phyloP scores from a whole-genome alignment of 805 yeast genomes.

The Candida xiaguanensis region DNA sequence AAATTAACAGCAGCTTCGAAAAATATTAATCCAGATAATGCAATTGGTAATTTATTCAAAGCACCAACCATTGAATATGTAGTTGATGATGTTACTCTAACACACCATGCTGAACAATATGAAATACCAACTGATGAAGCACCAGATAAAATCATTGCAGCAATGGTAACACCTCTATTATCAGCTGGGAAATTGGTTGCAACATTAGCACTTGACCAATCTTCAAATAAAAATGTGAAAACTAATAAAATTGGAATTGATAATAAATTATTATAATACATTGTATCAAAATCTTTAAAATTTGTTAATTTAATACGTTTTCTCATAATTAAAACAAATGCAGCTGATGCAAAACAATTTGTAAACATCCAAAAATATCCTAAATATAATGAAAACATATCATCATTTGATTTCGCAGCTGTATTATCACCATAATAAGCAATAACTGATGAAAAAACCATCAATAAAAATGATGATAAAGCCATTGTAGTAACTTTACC shows the following conservation, averaged over 20 bases:
- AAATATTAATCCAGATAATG: slow-evolving; percentile 89
- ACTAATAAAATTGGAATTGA: slow-evolving; percentile 85
- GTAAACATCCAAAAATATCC: slow-evolving; percentile 97
- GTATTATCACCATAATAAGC: slow-evolving; percentile 85
- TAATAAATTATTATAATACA: slow-evolving; percentile 94
- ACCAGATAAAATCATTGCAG: slow-evolving; percentile 90
- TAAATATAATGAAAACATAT: slow-evolving; percentile 45
- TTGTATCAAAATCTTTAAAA: slow-evolving; percentile 95
- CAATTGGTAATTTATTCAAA: slow-evolving; percentile 95
- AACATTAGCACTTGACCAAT: slow-evolving; percentile 85
- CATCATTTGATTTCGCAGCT: slow-evolving; percentile 33
- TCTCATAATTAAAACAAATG: slow-evolving; percentile 92
- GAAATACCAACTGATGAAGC: slow-evolving; percentile 94
- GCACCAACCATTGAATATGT: slow-evolving; percentile 99
- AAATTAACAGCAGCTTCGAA: slow-evolving; percentile 94
- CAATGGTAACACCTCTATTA: slow-evolving; percentile 61
- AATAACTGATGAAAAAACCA: slow-evolving; percentile 94
- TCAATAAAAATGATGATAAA: slow-evolving; percentile 78
- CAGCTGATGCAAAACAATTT: slow-evolving; percentile 92
- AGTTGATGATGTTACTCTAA: slow-evolving; percentile 96
- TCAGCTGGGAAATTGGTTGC: slow-evolving; percentile 73
- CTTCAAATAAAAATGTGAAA: slow-evolving; percentile 77
- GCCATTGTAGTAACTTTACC: slow-evolving; percentile 90
- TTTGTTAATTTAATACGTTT: slow-evolving; percentile 96
- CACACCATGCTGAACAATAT: slow-evolving; percentile 99